Conservation (phyloP, 805 yeast genomes). For the Kazachstania kunashirensis region DNA sequence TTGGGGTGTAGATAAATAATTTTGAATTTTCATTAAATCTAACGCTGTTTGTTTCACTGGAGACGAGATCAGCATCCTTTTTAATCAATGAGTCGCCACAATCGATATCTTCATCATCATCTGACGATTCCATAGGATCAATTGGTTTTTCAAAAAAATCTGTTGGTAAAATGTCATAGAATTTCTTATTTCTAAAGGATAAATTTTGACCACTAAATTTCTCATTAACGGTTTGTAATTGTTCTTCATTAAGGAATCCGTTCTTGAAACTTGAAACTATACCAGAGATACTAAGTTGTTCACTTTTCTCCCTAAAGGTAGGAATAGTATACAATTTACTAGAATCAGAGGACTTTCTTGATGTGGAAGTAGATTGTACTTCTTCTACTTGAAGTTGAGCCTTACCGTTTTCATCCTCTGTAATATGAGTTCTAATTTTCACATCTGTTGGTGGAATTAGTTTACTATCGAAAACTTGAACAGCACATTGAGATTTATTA, state of each 20-base stretch:
- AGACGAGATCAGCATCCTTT: neutral
- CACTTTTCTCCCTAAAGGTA: slow-evolving; percentile 29
- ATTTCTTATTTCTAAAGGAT: slow-evolving; percentile 10
- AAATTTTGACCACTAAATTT: slow-evolving; percentile 1
- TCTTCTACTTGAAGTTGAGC: neutral
- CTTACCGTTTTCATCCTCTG: too few relatives aligned
- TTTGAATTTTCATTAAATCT: slow-evolving; percentile 5
- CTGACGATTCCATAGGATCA: neutral
- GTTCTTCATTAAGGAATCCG: slow-evolving; percentile 13
- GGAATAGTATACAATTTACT: slow-evolving; percentile 31
- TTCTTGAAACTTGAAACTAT: slow-evolving; percentile 12
- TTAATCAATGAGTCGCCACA: too few relatives aligned
- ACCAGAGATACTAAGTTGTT: slow-evolving; percentile 10
- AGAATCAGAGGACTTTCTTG: neutral
- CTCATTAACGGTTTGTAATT: slow-evolving; percentile 8
- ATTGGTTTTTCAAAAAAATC: slow-evolving; percentile 2
- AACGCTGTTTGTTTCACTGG: slow-evolving; percentile 1
- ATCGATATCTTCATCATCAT: too few relatives aligned
- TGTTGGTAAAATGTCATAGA: slow-evolving; percentile 12
- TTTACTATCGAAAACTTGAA: too few relatives aligned
- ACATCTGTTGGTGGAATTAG: too few relatives aligned
- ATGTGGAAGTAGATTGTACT: neutral
- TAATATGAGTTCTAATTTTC: too few relatives aligned
- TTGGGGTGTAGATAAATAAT: slow-evolving; percentile 6
- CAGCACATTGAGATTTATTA: too few relatives aligned